Evolutionary conservation across 192 early-diverging fungal genomes (phyloP).

Genomic region (Coemansia sp.): DNA sequence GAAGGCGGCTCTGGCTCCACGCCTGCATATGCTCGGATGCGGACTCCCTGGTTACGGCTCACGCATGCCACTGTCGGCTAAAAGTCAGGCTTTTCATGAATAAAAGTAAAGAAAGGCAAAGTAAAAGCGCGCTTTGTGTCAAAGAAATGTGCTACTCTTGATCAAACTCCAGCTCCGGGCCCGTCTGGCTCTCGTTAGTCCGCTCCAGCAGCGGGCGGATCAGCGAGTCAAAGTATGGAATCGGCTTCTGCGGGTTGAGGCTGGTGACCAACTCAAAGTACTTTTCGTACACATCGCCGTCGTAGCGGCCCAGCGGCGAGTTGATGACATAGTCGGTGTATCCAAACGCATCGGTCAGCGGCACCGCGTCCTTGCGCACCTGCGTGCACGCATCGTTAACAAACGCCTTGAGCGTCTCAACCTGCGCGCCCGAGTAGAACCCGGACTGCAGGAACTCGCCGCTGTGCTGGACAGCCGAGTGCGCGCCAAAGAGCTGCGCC

Average conservation of each 20-base stretch:
- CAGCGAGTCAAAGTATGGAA: conserved; percentile 76
- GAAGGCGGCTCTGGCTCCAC: too few relatives aligned
- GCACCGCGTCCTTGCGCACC: conserved; percentile 79
- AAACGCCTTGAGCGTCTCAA: conserved; percentile 65
- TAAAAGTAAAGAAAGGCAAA: neutral
- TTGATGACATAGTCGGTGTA: conserved; percentile 87
- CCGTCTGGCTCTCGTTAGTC: conserved; percentile 52
- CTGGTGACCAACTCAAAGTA: conserved; percentile 84
- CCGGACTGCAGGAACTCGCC: conserved; percentile 86
- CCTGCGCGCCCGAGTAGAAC: conserved; percentile 72
- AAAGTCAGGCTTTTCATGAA: neutral
- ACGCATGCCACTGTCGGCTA: too few relatives aligned
- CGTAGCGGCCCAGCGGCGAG: conserved; percentile 81
- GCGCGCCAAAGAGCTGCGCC: conserved; percentile 78
- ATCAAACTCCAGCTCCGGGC: conserved; percentile 67
- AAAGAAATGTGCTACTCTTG: conserved; percentile 19
- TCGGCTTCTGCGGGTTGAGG: conserved; percentile 68
- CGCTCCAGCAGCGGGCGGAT: conserved; percentile 77
- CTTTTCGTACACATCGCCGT: conserved; percentile 81
- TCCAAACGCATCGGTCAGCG: conserved; percentile 85
- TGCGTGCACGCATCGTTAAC: conserved; percentile 64
- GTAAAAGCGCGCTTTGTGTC: neutral
- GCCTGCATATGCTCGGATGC: too few relatives aligned
- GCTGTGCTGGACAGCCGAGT: conserved; percentile 76
- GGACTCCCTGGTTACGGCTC: too few relatives aligned